Base-by-base conservation (phyloP, 495 filamentous ascomycete genomes). In the Articulospora tetracladia region DNA sequence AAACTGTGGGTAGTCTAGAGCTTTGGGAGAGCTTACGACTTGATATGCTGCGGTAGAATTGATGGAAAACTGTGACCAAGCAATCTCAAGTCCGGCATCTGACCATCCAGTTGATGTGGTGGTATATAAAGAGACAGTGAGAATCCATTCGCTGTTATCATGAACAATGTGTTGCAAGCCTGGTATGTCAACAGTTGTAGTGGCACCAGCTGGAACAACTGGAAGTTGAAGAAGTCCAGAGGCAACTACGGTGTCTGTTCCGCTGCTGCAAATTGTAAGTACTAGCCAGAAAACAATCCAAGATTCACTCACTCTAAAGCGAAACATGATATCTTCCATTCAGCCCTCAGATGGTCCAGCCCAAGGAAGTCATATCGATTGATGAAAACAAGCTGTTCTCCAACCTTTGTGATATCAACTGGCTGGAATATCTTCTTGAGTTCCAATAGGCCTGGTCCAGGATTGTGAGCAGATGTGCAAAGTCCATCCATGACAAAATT, bases 401-500 rank as follows among this genome's bases (percentile, higher is more conserved):
- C 59, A 28, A 52, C 68, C 54, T 54, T 65, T 0, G 78, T 60
- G 6, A 76, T 70, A 54, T 81, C 76, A 1, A 87, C 78, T 0
- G 86, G 86, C 55, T 86, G 79, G 55, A 88, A 85, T 4, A 78
- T 81, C 63, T 87, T 88, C 47, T 61, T 81, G 57, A 86, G 83
- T 69, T 91, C 86, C 12, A 72, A 59, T 23, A 90, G 69, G 0
- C 85, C 87, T 0, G 84, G 84, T 0, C 75, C 79, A 0, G 87
- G 81, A 0, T 68, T 77, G 64, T 90, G 87, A 44, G 79, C 74
- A 0, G 83, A 86, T 54, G 75, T 73, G 34, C 79, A 77, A 7
- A 90, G 75, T 15, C 87, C 87, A 66, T 90, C 87, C 70, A 88
- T 74, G 34, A 87, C 84, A 63, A 90, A 91, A 63, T 83, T 83